A percentile compares a stretch with the other conserved stretches of the same genome.
Conservation (phyloP, 768 basidiomycete genomes). For the Trametes coccinea region DNA sequence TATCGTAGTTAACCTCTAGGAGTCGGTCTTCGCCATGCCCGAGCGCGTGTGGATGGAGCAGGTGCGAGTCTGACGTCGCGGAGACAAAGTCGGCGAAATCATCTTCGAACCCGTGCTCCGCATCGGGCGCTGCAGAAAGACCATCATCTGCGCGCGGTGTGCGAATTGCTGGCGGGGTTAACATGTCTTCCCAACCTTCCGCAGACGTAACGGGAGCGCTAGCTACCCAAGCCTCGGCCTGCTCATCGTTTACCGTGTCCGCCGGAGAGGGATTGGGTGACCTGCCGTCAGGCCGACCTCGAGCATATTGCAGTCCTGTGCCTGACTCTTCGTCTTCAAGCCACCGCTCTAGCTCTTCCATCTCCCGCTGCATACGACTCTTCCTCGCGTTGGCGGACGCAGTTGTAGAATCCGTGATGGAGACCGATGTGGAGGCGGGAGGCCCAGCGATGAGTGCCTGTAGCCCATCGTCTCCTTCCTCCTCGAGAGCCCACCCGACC, state of each 20-base stretch:
- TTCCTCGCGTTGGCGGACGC: slow-evolving; percentile 27
- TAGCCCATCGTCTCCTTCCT: slow-evolving; percentile 41
- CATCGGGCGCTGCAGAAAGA: background rate
- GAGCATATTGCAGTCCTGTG: slow-evolving; percentile 24
- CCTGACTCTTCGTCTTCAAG: slow-evolving; percentile 51
- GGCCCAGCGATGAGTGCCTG: slow-evolving; percentile 31
- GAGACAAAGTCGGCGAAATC: slow-evolving; percentile 79
- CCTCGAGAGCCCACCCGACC: slow-evolving; percentile 43
- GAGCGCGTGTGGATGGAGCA: background rate
- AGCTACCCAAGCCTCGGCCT: slow-evolving; percentile 27
- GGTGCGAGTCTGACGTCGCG: slow-evolving; percentile 40
- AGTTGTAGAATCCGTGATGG: slow-evolving; percentile 11
- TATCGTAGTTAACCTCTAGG: slow-evolving; percentile 21
- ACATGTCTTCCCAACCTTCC: slow-evolving; percentile 24
- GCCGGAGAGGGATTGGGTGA: background rate
- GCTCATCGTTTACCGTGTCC: background rate
- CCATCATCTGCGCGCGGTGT: slow-evolving; percentile 18
- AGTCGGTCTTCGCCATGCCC: slow-evolving; percentile 16
- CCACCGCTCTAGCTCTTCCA: slow-evolving; percentile 64
- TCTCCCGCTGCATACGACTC: slow-evolving; percentile 47
- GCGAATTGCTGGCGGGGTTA: slow-evolving; percentile 24
- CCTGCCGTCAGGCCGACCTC: background rate
- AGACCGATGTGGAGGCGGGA: slow-evolving; percentile 19
- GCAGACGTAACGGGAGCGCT: slow-evolving; percentile 16
- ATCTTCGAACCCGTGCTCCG: slow-evolving; percentile 60